Base-by-base conservation (phyloP, 192 early-diverging fungal species). In the Thoreauomyces humboldtii region DNA sequence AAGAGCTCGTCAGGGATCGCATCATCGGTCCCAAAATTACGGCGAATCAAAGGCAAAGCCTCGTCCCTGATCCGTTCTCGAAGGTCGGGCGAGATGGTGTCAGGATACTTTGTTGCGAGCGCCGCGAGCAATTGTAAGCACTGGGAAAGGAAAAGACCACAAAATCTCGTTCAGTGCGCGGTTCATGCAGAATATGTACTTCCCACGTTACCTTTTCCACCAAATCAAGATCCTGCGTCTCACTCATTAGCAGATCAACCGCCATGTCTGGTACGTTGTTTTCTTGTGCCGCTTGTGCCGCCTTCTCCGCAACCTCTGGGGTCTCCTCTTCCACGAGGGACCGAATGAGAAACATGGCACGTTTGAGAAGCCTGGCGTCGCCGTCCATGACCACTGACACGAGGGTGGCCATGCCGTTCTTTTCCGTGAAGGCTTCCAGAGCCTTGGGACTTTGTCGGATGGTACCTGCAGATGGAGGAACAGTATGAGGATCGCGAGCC, bases 341-440 rank as follows among this genome's bases (percentile, higher is more conserved):
- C 27, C 56, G 38, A 25, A 75, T 47, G n/a, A 80, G 71, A 42
- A 79, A 79, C 3, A 79, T 33, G n/a, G 63, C 63, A 6, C 70
- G 46, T 29, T 57, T 67, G 42, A 72, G 24, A 1, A 76, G 21
- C 21, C 42, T 21, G 12, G 62, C 14, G 25, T 76, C 65, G 44
- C 57, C 70, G 32, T 76, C 65, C 45, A 65, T 36, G n/a, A 44
- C 41, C 3, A 62, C 61, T 4, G 50, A 22, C 29, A 55, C 58
- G 4, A 63, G 24, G 11, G 67, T 35, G n/a, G 41, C 27, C 25
- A 74, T 33, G n/a, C 63, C 66, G 42, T 71, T 63, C n/a, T 28
- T 38, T 6, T 41, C 44, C n/a, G 25, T 22, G 43, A 78, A 62
- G 2, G 60, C 61, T 4, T 63, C 31, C 43, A 76, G 69, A 17